Conservation (phyloP, 78 protist species). For the Creolimax fragrantissima region DNA sequence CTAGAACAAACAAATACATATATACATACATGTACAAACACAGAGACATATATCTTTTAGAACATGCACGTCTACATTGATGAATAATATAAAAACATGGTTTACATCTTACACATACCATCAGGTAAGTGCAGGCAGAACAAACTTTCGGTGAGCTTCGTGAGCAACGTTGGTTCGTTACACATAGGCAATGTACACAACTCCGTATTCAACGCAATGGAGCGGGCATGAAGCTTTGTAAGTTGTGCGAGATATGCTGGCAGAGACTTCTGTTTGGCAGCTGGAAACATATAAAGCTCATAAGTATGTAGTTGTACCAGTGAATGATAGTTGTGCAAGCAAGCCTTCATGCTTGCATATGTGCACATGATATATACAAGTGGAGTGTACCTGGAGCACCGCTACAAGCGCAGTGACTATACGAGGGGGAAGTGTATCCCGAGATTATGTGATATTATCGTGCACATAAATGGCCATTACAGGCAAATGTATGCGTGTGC, state of each 20-base stretch:
- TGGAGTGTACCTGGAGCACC: too few relatives aligned
- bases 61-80: background rate
- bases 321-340: too few relatives aligned
- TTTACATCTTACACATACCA: background rate
- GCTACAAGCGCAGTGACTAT: too few relatives aligned
- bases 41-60: background rate
- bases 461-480: too few relatives aligned
- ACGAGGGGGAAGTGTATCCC: too few relatives aligned
- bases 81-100: background rate
- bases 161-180: background rate
- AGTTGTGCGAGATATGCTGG: background rate
- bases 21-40: background rate
- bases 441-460: too few relatives aligned
- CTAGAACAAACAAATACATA: too few relatives aligned
- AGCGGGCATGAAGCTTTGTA: background rate
- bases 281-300: background rate
- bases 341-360: too few relatives aligned
- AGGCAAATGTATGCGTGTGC: too few relatives aligned
- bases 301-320: background rate
- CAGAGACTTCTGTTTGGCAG: background rate
- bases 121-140: constrained; percentile 1
- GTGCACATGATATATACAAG: too few relatives aligned
- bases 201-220: background rate
- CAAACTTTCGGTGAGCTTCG: background rate
- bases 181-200: background rate